These are phyloP conservation scores for Fallopia convolvulus DNA, from an alignment of 148 eudicot genomes.

Conservation along the genomic window DNA sequence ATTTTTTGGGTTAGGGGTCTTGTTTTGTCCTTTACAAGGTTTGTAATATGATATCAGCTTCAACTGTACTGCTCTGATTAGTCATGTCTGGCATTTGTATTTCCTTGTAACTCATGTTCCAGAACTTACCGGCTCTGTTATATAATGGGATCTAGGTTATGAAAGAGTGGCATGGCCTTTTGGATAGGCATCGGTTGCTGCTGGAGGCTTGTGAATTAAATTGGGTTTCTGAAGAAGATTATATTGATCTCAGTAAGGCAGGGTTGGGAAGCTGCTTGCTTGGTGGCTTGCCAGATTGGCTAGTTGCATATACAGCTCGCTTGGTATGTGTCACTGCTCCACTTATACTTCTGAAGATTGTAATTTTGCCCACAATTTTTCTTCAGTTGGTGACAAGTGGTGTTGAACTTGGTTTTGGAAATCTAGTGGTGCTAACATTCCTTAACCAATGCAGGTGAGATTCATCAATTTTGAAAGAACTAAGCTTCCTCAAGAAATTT, in stretches of 20 bases:
- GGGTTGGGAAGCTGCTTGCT: slow-evolving; percentile 94
- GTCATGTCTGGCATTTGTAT: neutral
- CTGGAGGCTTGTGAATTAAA: slow-evolving; percentile 87
- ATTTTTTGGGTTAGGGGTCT: neutral
- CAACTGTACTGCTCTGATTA: neutral
- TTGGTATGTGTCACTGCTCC: slow-evolving; percentile 40
- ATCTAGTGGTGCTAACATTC: neutral
- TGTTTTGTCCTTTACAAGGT: neutral
- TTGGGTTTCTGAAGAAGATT: slow-evolving; percentile 94
- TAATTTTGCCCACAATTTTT: neutral
- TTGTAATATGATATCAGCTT: neutral
- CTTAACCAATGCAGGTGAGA: slow-evolving; percentile 49
- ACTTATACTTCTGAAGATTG: neutral
- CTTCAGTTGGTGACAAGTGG: slow-evolving; percentile 1
- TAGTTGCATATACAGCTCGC: slow-evolving; percentile 88
- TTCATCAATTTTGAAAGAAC: slow-evolving; percentile 89
- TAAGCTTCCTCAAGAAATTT: slow-evolving; percentile 78
- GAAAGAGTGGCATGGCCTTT: slow-evolving; percentile 81
- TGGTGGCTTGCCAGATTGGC: slow-evolving; percentile 95
- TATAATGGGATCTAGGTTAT: slow-evolving; percentile 47
- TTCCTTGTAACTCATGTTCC: neutral
- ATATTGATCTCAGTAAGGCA: slow-evolving; percentile 79
- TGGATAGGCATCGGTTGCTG: slow-evolving; percentile 69
- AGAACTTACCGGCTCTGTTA: neutral
- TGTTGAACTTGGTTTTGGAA: neutral